Base-by-base conservation (phyloP, 163 green algal genomes). In the Scenedesmus sp. region DNA sequence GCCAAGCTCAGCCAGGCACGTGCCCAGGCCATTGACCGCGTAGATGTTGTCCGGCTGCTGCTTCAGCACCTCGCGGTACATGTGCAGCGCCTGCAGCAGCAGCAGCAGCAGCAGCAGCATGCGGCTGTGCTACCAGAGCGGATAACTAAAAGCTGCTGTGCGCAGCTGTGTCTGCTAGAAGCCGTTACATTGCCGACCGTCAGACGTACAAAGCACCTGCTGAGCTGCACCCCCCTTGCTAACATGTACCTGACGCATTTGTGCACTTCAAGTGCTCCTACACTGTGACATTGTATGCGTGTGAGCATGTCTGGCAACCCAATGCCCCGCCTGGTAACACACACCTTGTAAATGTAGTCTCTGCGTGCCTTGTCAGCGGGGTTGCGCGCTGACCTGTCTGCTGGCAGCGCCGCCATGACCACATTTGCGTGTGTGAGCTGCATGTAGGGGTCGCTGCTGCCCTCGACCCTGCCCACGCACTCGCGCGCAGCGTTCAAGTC, bases 11-110 rank as follows among this genome's bases (percentile, higher is more conserved):
- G 96, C 97, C 53, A 99, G 93, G 33, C 97, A 95, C 22, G 95
- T 97, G 10, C 96, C 97, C 35, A 98, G 65, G 18, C 97, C 97
- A 70, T 99, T 98, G 37, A 96, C 97, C 15, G 97, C 97, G 85
- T 96, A 99, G 68, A 98, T 93, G 91, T 98, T 99, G 93, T 91
- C 53, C 0, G 91, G 91, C 61, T 96, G 92, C 18, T 76, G 42
- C n/a, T 93, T 79, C 5, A 96, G 90, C 68, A 95, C 94, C 3
- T 79, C 37, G 7, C 83, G 83, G 88, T 95, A 97, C 78, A 94
- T 81, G 18, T 94, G 87, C 81, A 95, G 82, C 10, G 93, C 95
- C 93, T 96, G 93, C 30, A 72, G 73, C 37, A 83, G 73, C 73
- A 83, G 40, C 37, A 53, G n/a, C 73, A 83, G 59, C 73, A 83